phyloP scores from a whole-genome alignment of 208 protist genomes.

The Acanthamoeba triangularis region DNA sequence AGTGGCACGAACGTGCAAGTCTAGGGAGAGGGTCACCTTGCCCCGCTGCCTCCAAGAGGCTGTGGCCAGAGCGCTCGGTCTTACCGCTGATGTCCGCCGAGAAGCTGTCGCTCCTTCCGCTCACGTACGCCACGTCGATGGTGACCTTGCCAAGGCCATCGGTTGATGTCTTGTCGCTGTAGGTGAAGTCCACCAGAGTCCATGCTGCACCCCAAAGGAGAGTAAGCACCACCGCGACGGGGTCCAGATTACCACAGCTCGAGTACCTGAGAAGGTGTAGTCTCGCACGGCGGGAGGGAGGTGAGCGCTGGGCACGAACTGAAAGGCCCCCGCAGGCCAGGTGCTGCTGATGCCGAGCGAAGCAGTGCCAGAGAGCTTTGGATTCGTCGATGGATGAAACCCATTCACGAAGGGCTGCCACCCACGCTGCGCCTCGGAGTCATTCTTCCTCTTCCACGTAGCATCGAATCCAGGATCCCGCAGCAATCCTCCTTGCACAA shows the following conservation, averaged over 20 bases:
- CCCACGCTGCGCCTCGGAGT: not conserved
- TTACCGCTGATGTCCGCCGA: not conserved
- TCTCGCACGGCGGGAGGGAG: not conserved
- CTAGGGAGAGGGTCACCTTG: not conserved
- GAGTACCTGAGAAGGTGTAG: slow-evolving; percentile 2
- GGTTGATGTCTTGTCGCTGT: not conserved
- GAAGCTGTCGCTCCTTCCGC: not conserved
- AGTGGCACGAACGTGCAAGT: not conserved
- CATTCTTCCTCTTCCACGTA: slow-evolving; percentile 11
- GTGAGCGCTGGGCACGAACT: not conserved
- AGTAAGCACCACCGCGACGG: not conserved
- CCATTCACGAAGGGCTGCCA: slow-evolving; percentile 59
- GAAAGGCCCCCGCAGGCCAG: slow-evolving; percentile 42
- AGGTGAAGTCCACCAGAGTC: not conserved
- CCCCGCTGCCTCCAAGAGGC: not conserved
- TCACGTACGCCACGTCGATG: slow-evolving; percentile 22
- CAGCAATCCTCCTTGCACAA: not conserved
- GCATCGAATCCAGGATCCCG: slow-evolving; percentile 1
- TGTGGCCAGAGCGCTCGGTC: not conserved
- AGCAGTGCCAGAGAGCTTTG: not conserved
- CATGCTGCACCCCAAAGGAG: not conserved
- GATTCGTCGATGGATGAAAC: slow-evolving; percentile 49
- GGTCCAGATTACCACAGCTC: too few species aligned
- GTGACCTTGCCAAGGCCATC: not conserved
- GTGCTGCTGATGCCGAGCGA: not conserved